phyloP scores from a whole-genome alignment of 2,329 filamentous ascomycete species.

The Talaromyces piceae region DNA sequence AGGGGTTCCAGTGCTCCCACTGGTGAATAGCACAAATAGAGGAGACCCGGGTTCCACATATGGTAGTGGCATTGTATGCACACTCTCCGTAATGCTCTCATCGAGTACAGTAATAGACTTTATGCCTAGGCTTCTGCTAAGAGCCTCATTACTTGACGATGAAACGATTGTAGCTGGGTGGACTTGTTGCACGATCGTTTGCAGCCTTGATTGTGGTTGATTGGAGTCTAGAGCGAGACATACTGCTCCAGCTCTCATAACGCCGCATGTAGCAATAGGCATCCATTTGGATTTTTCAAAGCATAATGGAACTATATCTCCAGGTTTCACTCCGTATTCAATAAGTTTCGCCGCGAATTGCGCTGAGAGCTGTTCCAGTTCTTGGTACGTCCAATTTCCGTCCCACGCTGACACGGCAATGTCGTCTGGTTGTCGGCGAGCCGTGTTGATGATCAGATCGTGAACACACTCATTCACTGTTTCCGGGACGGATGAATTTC shows the following conservation, averaged over 20 bases:
- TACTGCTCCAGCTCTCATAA: slow-evolving; percentile 13
- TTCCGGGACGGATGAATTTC: not conserved
- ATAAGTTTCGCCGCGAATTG: slow-evolving; percentile 20
- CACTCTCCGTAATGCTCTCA: not conserved
- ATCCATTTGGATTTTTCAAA: slow-evolving; percentile 27
- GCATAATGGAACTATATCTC: slow-evolving; percentile 17
- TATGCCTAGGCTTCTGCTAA: not conserved
- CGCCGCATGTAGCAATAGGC: slow-evolving; percentile 8
- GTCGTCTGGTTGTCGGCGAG: slow-evolving; percentile 7
- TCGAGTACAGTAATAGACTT: not conserved
- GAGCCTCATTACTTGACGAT: not conserved
- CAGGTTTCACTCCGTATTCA: slow-evolving; percentile 22
- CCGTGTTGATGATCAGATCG: slow-evolving; percentile 16
- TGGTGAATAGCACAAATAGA: slow-evolving; percentile 48
- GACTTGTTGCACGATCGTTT: slow-evolving; percentile 4
- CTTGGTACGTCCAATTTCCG: slow-evolving; percentile 19
- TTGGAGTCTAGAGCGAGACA: slow-evolving; percentile 1
- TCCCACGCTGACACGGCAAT: slow-evolving; percentile 21
- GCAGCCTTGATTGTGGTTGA: not conserved
- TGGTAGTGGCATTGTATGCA: not conserved
- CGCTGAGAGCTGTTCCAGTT: slow-evolving; percentile 24
- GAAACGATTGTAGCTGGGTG: not conserved
- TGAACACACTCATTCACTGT: slow-evolving; percentile 1
- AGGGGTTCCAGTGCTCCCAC: slow-evolving; percentile 43
- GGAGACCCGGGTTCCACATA: not conserved